Evolutionary conservation across 2,329 filamentous ascomycete species (phyloP).

Genomic region (Endocalyx cinctus): DNA sequence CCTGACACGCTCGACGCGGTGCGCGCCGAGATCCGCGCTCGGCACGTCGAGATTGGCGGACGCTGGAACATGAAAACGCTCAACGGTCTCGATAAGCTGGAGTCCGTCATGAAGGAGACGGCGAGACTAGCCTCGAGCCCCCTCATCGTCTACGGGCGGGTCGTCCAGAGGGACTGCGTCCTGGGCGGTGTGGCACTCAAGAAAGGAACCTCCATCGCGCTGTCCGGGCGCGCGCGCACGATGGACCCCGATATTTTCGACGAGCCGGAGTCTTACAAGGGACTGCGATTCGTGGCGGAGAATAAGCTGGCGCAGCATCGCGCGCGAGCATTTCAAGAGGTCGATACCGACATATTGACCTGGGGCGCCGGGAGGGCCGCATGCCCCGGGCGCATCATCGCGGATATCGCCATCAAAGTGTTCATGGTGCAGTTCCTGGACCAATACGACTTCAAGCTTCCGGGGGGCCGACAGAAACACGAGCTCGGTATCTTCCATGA

Average conservation of each 20-base stretch:
- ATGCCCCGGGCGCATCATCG: conserved; percentile 10
- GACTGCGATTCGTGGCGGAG: too few relatives aligned
- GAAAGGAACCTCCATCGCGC: conserved; percentile 6
- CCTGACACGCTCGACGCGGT: conserved; percentile 4
- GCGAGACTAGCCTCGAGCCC: neutral
- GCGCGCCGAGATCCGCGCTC: conserved; percentile 4
- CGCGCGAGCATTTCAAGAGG: conserved; percentile 7
- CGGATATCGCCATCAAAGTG: conserved; percentile 11
- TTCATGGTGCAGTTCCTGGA: conserved; percentile 11
- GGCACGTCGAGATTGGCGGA: conserved; percentile 1
- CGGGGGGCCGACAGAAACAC: conserved; percentile 4
- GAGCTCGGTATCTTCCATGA: conserved; percentile 4
- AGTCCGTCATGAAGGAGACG: conserved; percentile 13
- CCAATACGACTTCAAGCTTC: conserved; percentile 11
- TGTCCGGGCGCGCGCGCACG: conserved; percentile 4
- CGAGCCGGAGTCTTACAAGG: conserved; percentile 5
- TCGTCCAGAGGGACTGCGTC: too few relatives aligned
- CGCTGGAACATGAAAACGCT: conserved; percentile 6
- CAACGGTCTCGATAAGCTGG: conserved; percentile 9
- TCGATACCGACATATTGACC: conserved; percentile 10
- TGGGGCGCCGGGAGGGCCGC: conserved; percentile 11
- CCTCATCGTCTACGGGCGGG: conserved; percentile 1
- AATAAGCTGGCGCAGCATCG: too few relatives aligned
- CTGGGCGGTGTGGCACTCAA: conserved; percentile 1
- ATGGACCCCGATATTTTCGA: conserved; percentile 4